Percentiles rank a stretch among this genome's conserved stretches.
Conservation (phyloP, 306 rosid species). For the Begonia masoniana region DNA sequence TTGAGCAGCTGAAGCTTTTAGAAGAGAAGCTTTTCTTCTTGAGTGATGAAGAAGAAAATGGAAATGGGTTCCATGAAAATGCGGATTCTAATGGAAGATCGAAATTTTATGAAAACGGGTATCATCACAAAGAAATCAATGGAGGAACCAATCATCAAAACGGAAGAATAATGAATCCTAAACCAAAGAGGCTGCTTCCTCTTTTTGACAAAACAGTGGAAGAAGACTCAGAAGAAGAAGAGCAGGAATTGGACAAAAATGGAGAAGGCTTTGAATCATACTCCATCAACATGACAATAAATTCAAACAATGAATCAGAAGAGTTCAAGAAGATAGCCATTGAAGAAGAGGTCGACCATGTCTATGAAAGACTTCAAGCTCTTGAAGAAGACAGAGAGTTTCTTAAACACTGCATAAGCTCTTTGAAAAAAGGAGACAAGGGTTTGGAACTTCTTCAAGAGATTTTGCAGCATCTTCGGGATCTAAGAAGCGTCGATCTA, state of each 20-base stretch:
- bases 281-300: conserved; percentile 15
- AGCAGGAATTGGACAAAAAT: conserved; percentile 7
- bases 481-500: conserved; percentile 71
- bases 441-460: conserved; percentile 79
- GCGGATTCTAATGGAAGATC: conserved; percentile 17
- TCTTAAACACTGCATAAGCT: conserved; percentile 76
- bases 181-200: conserved; percentile 64
- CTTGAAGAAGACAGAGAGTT: conserved; percentile 90
- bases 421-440: conserved; percentile 87
- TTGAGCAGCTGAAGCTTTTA: conserved; percentile 64
- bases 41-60: conserved; percentile 59
- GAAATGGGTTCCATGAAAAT: conserved; percentile 53
- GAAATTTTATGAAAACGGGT: conserved; percentile 56
- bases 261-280: conserved; percentile 38
- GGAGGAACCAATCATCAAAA: conserved; percentile 46
- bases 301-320: conserved; percentile 24
- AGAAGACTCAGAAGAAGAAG: conserved; percentile 29
- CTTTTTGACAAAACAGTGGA: conserved; percentile 51
- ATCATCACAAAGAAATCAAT: conserved; percentile 40
- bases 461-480: conserved; percentile 89
- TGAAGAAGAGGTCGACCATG: conserved; percentile 59
- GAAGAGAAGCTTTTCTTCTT: conserved; percentile 79
- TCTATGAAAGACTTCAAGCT: conserved; percentile 77
- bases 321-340: conserved; percentile 39
- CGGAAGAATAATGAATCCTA: conserved; percentile 28